A percentile compares a stretch with the other conserved stretches of the same genome.
phyloP scores from a whole-genome alignment of 192 early-diverging fungal species.

The Backusella tuberculispora region DNA sequence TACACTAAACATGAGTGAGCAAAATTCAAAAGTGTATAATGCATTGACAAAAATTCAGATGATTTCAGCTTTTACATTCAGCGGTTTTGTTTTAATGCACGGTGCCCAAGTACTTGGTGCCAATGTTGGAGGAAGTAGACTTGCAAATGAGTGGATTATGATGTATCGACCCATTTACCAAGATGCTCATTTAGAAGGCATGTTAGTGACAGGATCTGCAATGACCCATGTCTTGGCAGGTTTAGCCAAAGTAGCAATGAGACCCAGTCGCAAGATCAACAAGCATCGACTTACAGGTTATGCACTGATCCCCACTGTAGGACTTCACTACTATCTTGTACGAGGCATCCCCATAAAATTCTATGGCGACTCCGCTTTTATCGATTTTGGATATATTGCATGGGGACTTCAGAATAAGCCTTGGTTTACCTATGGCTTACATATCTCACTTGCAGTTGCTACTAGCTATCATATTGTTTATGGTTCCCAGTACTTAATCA shows the following conservation, averaged over 20 bases:
- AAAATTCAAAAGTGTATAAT: conserved; percentile 20
- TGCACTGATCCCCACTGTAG: conserved; percentile 29
- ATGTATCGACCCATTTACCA: conserved; percentile 40
- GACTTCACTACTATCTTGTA: conserved; percentile 26
- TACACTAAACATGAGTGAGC: not conserved
- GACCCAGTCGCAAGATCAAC: conserved; percentile 9
- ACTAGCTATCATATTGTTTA: conserved; percentile 26
- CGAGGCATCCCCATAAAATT: conserved; percentile 24
- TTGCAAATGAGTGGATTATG: conserved; percentile 31
- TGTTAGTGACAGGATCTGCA: conserved; percentile 33
- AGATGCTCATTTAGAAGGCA: conserved; percentile 35
- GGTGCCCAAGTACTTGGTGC: conserved; percentile 28
- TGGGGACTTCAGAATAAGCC: conserved; percentile 38
- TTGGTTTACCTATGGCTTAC: conserved; percentile 21
- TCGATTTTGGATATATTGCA: conserved; percentile 35
- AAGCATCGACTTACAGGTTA: conserved; percentile 23
- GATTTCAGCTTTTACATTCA: conserved; percentile 30
- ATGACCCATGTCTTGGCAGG: conserved; percentile 28
- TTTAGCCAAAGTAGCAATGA: conserved; percentile 22
- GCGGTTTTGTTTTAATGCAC: conserved; percentile 35
- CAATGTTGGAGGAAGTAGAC: conserved; percentile 22
- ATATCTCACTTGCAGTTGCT: conserved; percentile 19
- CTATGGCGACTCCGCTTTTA: conserved; percentile 40
- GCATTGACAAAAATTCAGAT: conserved; percentile 25
- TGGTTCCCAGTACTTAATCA: conserved; percentile 15